Base-by-base conservation (phyloP, 2,329 filamentous ascomycete genomes). In the Phaeosphaeriaceae sp. region DNA sequence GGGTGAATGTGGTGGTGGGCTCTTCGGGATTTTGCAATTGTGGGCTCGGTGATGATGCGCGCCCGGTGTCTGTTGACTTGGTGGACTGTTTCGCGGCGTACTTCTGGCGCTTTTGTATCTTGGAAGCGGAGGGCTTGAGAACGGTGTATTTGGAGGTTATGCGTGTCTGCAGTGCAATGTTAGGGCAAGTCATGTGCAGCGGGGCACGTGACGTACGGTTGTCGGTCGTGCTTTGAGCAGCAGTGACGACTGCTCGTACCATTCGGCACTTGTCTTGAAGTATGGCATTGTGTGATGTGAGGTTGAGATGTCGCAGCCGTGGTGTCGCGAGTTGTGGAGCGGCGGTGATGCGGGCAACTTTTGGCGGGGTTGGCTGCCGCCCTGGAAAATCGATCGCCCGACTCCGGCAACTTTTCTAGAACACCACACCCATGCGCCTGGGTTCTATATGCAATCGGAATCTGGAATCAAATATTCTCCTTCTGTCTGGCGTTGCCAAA, bases 61-160 rank as follows among this genome's bases (percentile, higher is more conserved):
- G 68, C 57, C 51, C 48, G 8, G 56, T 53, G 24, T 70, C 60
- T 22, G 60, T 58, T 63, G 75, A 72, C 63, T 69, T 70, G 10
- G 68, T 65, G 42, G 67, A 59, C 35, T 64, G 64, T 55, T 75
- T 77, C 43, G 65, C 66, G 30, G 68, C 68, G 55, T 73, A 76
- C 49, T 70, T 71, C 62, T 73, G 63, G 55, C 74, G 74, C 61
- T 77, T 77, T 46, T 64, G 63, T 55, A 72, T 71, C 59, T 77
- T 74, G 47, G 71, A 66, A 49, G 71, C 50, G 10, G 67, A 68
- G 17, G 75, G 76, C 49, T 84, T 82, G 32, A 83, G 81, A 76
- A 94, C 88, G 76, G 88, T 90, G 87, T 98, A 99, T 84, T 91
- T 93, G 64, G 94, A 97, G 67, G 93, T 96, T 81, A 98, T 92